Conservation (phyloP, 1,139 yeast species). For the Candida glucosophila region DNA sequence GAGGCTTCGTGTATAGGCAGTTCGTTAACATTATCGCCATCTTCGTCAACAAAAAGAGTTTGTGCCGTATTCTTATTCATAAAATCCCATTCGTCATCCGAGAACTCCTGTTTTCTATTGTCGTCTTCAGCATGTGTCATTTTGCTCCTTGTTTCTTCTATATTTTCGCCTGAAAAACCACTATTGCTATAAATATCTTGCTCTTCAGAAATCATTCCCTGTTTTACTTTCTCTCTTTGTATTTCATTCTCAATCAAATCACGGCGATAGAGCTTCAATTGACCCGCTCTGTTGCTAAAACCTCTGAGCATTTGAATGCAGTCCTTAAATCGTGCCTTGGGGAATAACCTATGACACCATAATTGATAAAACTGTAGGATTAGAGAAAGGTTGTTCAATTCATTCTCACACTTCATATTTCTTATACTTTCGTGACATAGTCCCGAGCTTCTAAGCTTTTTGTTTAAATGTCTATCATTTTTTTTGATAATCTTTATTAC, state of each 20-base stretch:
- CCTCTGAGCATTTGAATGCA: constrained; percentile 31
- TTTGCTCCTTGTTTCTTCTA: constrained; percentile 1
- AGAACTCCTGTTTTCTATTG: constrained; percentile 5
- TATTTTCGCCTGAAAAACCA: not conserved
- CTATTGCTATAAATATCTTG: not conserved
- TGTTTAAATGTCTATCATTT: constrained; percentile 21
- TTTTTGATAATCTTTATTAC: constrained; percentile 19
- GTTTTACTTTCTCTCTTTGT: constrained; percentile 20
- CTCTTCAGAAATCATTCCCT: constrained; percentile 13
- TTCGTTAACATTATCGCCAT: constrained; percentile 9
- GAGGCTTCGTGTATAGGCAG: not conserved
- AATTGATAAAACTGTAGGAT: constrained; percentile 64
- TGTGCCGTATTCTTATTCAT: constrained; percentile 15
- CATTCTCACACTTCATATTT: constrained; percentile 26
- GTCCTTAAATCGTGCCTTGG: constrained; percentile 70
- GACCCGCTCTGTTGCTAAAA: constrained; percentile 25
- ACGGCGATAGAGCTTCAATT: constrained; percentile 26
- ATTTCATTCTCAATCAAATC: constrained; percentile 29
- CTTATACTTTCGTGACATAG: constrained; percentile 2
- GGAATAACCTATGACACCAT: constrained; percentile 79
- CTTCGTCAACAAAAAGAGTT: constrained; percentile 22
- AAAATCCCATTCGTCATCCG: constrained; percentile 29
- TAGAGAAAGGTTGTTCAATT: constrained; percentile 31
- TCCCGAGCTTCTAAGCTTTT: constrained; percentile 6
- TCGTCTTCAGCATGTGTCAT: constrained; percentile 7